These are phyloP conservation scores for Phaeotremella fagi DNA, from an alignment of 768 basidiomycete genomes.

Conservation along the genomic window DNA sequence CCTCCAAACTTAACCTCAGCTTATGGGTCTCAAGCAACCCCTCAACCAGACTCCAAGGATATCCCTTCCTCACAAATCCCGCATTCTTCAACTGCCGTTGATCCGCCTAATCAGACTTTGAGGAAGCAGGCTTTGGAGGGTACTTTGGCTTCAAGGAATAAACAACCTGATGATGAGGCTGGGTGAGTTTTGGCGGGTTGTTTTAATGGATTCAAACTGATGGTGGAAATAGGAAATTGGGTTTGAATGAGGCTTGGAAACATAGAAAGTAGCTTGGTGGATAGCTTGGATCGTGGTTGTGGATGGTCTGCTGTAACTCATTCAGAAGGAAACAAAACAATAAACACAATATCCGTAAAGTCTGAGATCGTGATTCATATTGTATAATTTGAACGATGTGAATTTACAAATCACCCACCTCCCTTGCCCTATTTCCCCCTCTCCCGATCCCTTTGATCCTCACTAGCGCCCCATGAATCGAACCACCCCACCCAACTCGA, in stretches of 20 bases:
- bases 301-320: too few species aligned
- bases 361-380: too few species aligned
- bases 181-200: slow-evolving; percentile 38
- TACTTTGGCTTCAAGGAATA: slow-evolving; percentile 36
- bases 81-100: slow-evolving; percentile 32
- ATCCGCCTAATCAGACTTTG: slow-evolving; percentile 37
- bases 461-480: not conserved
- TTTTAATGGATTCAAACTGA: not conserved
- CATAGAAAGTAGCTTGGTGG: slow-evolving; percentile 4
- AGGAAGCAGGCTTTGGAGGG: slow-evolving; percentile 33
- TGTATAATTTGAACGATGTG: too few species aligned
- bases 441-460: not conserved
- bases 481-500: not conserved
- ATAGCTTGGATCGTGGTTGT: too few species aligned
- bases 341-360: too few species aligned
- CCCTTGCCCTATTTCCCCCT: too few species aligned
- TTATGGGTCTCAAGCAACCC: slow-evolving; percentile 13
- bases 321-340: too few species aligned
- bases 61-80: slow-evolving; percentile 25
- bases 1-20: slow-evolving; percentile 25
- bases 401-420: too few species aligned
- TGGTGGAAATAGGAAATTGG: not conserved
- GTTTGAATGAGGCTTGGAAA: slow-evolving; percentile 8
- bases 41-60: slow-evolving; percentile 7
- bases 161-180: slow-evolving; percentile 26